These are phyloP conservation scores for Kluyveromyces siamensis DNA, from an alignment of 805 yeast genomes.

Conservation along the genomic window DNA sequence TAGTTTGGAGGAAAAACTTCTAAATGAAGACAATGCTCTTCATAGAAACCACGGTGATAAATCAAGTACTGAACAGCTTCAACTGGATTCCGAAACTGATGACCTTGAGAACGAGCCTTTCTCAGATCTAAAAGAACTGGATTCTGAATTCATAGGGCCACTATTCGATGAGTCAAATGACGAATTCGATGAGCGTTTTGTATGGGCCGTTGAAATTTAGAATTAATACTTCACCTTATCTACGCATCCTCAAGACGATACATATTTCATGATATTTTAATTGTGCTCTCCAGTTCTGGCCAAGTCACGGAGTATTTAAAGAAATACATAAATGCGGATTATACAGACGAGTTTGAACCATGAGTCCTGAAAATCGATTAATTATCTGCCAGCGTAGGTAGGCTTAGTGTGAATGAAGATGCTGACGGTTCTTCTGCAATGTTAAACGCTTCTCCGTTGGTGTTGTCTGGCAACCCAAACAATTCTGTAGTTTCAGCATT, in stretches of 20 bases:
- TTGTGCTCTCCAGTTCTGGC: not conserved
- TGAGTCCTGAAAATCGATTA: not conserved
- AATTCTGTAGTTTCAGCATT: not conserved
- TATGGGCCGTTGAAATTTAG: not conserved
- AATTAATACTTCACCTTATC: not conserved
- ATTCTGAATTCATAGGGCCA: not conserved
- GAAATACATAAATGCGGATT: not conserved
- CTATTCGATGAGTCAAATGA: not conserved
- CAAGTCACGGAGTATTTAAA: not conserved
- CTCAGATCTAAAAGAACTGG: not conserved
- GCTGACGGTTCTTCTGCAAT: slow-evolving; percentile 3
- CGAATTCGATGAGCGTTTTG: not conserved
- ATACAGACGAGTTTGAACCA: not conserved
- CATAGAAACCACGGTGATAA: not conserved
- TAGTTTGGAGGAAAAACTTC: not conserved
- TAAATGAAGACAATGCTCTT: not conserved
- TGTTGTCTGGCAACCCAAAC: not conserved
- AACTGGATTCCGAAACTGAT: not conserved
- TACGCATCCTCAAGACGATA: not conserved
- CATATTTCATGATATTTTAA: not conserved
- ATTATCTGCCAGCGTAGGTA: slow-evolving; percentile 10
- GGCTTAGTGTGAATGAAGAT: slow-evolving; percentile 15
- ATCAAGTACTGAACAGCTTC: too few relatives aligned
- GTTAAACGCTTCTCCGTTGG: not conserved
- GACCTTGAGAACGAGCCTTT: not conserved